A percentile compares a stretch with the other conserved stretches of the same genome.
These are phyloP conservation scores for Yamagishiella unicocca DNA, from an alignment of 139 green algal species.

Conservation along the genomic window DNA sequence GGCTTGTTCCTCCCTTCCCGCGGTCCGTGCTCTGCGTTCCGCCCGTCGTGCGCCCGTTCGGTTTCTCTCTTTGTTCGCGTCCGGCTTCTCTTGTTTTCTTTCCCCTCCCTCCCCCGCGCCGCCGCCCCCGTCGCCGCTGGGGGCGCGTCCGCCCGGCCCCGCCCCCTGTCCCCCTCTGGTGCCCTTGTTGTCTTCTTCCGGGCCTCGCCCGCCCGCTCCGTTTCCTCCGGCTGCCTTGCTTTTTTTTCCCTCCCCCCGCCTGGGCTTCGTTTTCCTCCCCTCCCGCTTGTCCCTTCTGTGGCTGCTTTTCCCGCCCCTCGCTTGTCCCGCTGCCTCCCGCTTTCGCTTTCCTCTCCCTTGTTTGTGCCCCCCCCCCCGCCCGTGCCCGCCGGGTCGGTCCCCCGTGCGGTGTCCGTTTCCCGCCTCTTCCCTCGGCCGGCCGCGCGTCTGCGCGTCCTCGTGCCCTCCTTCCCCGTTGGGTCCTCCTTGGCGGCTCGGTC, in stretches of 20 bases:
- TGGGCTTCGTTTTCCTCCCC: not conserved
- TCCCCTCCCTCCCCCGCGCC: not conserved
- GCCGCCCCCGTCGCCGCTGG: not conserved
- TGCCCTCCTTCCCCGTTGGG: not conserved
- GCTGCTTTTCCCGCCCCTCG: not conserved
- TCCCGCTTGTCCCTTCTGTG: not conserved
- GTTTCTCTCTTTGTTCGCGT: constrained; percentile 7
- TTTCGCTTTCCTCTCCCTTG: not conserved
- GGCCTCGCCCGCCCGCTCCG: not conserved
- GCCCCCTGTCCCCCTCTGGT: not conserved
- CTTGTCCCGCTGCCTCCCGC: not conserved
- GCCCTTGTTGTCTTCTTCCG: not conserved
- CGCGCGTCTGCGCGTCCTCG: not conserved
- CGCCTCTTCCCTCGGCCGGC: not conserved
- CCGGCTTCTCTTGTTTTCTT: not conserved
- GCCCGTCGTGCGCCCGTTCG: not conserved
- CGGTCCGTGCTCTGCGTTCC: not conserved
- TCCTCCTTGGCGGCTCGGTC: not conserved
- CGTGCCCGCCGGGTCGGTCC: not conserved
- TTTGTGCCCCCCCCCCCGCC: not conserved
- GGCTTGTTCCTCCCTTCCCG: not conserved
- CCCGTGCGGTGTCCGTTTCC: not conserved
- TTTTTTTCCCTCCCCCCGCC: not conserved
- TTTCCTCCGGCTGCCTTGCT: not conserved
- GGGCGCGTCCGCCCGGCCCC: not conserved